Evolutionary conservation across 495 filamentous ascomycete species (phyloP), one percentile per base, ranked within the genome.

Genomic region (Lasiosphaeria miniovina): DNA sequence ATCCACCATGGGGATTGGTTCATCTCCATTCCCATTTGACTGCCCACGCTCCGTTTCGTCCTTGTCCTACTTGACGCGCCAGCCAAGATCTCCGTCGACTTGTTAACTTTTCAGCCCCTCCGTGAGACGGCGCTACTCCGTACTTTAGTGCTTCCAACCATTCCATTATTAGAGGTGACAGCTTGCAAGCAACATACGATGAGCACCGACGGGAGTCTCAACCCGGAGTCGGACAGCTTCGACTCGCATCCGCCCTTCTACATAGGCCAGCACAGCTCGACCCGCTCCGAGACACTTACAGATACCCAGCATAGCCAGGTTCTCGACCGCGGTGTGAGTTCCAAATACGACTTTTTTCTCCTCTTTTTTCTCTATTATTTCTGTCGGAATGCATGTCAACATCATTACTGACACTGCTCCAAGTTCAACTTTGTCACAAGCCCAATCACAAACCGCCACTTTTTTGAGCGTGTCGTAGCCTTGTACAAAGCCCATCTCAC

Each of bases 401-500:
- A 24, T 24, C 24, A 24, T 24, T 24, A 24, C 24, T 56, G 49
- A 59, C 66, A 48, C 49, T 12, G n/a, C 34, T 11, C 40, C 15
- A 52, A 98, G 90, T 98, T 98, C 84, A 88, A 94, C 71, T 90
- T 96, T 82, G 82, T 96, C 66, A 96, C 93, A 0, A 87, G 85
- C 0, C 89, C 90, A 9, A 91, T 98, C 63, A 96, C 94, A 2
- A 97, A 88, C 52, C 66, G 83, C 9, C 80, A 87, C 65, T 97
- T 97, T 68, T 90, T 90, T 68, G 80, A 88, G 24, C 81, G 91
- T 40, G 86, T 98, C 7, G 76, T 88, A 53, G 74, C 77, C 9
- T 72, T 88, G 45, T 74, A 89, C 31, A 85, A 84, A n/a, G 78
- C 74, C 41, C 79, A 84, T 69, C 74, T 88, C 40, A 65, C 63